Evolutionary conservation across 176 grass and related monocot genomes (phyloP), one percentile per base, ranked within the genome.

Genomic region (Ananas comosus): DNA sequence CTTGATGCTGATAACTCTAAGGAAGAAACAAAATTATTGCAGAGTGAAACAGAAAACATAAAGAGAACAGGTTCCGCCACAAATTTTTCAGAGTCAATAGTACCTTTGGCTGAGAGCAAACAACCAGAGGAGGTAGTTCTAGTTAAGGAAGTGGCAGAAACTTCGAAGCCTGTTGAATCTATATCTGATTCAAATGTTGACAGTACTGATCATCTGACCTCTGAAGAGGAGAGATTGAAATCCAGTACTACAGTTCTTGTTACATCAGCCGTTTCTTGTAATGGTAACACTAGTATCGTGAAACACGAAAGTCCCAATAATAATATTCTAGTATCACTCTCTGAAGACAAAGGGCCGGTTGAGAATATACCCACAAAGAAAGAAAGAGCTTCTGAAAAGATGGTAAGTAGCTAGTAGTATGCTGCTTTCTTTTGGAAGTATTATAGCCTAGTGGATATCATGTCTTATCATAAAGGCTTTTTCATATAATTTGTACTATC

Each of bases 341-440:
- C 79, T 22, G 78, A 82, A 72, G 82, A 86, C 65, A 80, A 80
- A 79, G 71, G 51, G 65, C 23, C 67, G 54, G 73, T 25, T 33
- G 83, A 92, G 72, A 87, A 83, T 78, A 13, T 73, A 81, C 84
- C 86, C 70, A 42, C 33, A 5, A 88, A 77, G 83, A 89, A 66
- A 75, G 80, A 83, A 74, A 92, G 70, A 76, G 70, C 75, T 51
- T 87, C 86, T 51, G 83, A 90, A 80, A 92, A 83, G 59, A 92
- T 92, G 84, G 93, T 92, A 69, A 81, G 83, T 70, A 2, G 53
- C 50, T 74, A 64, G 64, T 73, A 79, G 28, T 70, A 50, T 81
- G 63, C 33, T 49, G 9, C 49, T 51, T 81, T 18, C 9, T 21
- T 66, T 16, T 68, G 4, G 70, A 72, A 76, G 6, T 48, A 25